A percentile compares a stretch with the other conserved stretches of the same genome.
Conservation (phyloP, 2,329 filamentous ascomycete species). For the Hymenoscyphus repandus region DNA sequence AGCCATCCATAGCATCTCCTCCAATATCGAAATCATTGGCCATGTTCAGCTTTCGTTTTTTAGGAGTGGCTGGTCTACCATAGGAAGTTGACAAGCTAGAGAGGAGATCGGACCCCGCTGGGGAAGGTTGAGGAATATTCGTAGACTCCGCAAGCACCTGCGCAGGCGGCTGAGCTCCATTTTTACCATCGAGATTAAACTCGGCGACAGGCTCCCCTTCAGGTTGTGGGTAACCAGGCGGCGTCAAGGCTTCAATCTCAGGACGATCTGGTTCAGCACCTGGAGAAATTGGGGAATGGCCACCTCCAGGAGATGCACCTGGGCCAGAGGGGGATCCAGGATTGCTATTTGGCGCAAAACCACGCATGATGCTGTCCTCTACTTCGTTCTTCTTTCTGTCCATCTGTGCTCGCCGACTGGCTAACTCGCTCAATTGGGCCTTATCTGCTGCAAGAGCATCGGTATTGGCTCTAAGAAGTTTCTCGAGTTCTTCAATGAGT, state of each 20-base stretch:
- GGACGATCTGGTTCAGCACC: slow-evolving; percentile 64
- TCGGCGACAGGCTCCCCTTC: slow-evolving; percentile 28
- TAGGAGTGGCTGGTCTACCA: slow-evolving; percentile 30
- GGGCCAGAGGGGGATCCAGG: slow-evolving; percentile 44
- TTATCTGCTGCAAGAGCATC: slow-evolving; percentile 66
- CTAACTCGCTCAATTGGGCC: slow-evolving; percentile 56
- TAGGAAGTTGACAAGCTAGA: slow-evolving; percentile 33
- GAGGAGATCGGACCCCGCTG: slow-evolving; percentile 34
- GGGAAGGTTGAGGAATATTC: slow-evolving; percentile 13
- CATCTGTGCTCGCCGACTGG: slow-evolving; percentile 62
- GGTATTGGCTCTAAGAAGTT: slow-evolving; percentile 70
- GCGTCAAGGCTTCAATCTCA: slow-evolving; percentile 80
- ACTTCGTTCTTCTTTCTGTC: slow-evolving; percentile 83
- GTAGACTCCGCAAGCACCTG: slow-evolving; percentile 5
- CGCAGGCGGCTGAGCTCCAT: slow-evolving; percentile 11
- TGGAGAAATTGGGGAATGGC: slow-evolving; percentile 37
- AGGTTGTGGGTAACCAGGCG: slow-evolving; percentile 57
- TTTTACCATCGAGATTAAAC: slow-evolving; percentile 35
- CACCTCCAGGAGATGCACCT: slow-evolving; percentile 33
- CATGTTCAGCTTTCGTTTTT: slow-evolving; percentile 44
- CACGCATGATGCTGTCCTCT: slow-evolving; percentile 85
- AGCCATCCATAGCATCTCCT: slow-evolving; percentile 47
- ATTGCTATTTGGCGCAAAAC: slow-evolving; percentile 59
- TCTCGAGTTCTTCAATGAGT: slow-evolving; percentile 76
- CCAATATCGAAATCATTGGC: slow-evolving; percentile 40